These are phyloP conservation scores for Pseudogymnoascus sp. DNA, from an alignment of 2,329 filamentous ascomycete genomes.

Conservation along the genomic window DNA sequence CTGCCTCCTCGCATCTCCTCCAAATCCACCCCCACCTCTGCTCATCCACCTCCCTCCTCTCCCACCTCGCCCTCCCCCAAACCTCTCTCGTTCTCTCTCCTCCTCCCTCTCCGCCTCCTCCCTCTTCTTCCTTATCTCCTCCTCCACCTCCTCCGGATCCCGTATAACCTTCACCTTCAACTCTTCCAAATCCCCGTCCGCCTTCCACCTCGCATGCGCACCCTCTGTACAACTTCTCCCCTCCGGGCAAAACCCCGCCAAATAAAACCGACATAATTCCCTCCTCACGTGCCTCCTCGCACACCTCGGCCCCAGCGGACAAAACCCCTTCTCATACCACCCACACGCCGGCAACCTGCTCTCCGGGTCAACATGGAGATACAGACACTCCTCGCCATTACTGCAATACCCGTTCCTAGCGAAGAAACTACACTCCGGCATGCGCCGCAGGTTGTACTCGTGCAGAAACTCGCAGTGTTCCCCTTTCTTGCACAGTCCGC, in stretches of 20 bases:
- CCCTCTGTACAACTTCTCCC: conserved; percentile 68
- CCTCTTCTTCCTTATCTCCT: conserved; percentile 48
- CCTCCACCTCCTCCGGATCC: conserved; percentile 45
- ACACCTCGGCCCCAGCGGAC: conserved; percentile 78
- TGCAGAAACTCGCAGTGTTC: conserved; percentile 95
- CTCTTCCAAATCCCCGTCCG: conserved; percentile 63
- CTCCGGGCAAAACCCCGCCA: conserved; percentile 91
- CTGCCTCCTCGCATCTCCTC: conserved; percentile 19
- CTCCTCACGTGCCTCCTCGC: conserved; percentile 81
- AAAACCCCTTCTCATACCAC: conserved; percentile 92
- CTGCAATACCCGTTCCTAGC: conserved; percentile 88
- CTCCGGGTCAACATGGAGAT: conserved; percentile 80
- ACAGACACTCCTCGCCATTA: conserved; percentile 93
- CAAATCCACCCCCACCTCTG: conserved; percentile 20
- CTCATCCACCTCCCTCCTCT: conserved; percentile 22
- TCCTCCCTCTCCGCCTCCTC: conserved; percentile 44
- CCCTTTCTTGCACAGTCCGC: conserved; percentile 95
- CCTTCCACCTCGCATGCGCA: conserved; percentile 70
- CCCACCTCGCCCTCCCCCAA: conserved; percentile 29
- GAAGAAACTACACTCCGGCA: conserved; percentile 98
- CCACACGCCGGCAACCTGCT: conserved; percentile 72
- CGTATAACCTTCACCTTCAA: conserved; percentile 60
- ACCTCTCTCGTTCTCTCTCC: conserved; percentile 35
- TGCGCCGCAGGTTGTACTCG: conserved; percentile 95
- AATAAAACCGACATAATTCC: conserved; percentile 72